phyloP scores from a whole-genome alignment of 768 basidiomycete genomes.

The Trametes meyenii region DNA sequence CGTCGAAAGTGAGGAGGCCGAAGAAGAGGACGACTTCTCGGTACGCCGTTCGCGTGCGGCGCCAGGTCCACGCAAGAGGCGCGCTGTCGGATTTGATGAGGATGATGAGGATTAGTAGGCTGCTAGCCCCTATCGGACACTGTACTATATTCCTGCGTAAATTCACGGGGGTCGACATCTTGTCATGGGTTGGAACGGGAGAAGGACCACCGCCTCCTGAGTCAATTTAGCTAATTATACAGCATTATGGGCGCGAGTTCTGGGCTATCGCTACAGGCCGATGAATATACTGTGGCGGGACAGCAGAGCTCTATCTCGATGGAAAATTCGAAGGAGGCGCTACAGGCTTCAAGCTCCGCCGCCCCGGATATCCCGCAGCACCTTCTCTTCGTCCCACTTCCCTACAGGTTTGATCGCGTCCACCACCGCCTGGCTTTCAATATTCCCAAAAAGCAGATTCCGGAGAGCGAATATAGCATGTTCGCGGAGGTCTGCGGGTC shows the following conservation, averaged over 20 bases:
- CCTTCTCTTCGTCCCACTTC: conserved; percentile 59
- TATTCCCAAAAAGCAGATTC: conserved; percentile 75
- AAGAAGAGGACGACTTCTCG: conserved; percentile 68
- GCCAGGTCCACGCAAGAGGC: conserved; percentile 54
- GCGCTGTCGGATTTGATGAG: conserved; percentile 57
- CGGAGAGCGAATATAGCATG: conserved; percentile 87
- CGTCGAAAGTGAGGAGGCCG: conserved; percentile 65
- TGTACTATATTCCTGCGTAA: neutral
- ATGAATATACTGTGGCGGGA: too few relatives aligned
- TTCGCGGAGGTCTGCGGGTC: conserved; percentile 76
- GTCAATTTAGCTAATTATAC: too few relatives aligned
- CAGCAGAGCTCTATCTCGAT: neutral
- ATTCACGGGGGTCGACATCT: neutral
- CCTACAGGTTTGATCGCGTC: conserved; percentile 67
- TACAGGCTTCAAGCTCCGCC: conserved; percentile 10
- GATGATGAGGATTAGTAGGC: conserved; percentile 58
- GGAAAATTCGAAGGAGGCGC: conserved; percentile 14
- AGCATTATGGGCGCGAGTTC: too few relatives aligned
- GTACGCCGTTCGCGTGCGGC: conserved; percentile 57
- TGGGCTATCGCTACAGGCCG: too few relatives aligned
- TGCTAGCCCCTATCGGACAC: neutral
- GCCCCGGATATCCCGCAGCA: conserved; percentile 45
- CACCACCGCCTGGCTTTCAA: conserved; percentile 80
- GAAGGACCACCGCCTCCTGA: too few relatives aligned
- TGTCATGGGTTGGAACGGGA: too few relatives aligned